Evolutionary conservation across 345 rosid genomes (phyloP), one percentile per base, ranked within the genome.

Genomic region (Eucalyptus melliodora): DNA sequence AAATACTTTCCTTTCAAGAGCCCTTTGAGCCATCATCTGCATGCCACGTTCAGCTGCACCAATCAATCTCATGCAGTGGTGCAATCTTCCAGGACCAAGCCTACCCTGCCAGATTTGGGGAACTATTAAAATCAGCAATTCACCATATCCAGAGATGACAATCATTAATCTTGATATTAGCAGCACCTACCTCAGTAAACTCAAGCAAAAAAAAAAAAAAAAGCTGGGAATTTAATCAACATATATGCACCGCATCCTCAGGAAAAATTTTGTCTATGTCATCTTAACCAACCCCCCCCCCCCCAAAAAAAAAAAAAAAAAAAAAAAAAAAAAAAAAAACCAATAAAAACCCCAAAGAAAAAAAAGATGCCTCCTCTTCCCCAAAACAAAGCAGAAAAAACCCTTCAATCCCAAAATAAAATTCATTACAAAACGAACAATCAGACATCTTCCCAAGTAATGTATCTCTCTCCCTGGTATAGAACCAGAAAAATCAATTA

Each of bases 31-130:
- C 99, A 96, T 97, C 93, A 98, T 49, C 94, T 96, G 94, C 98
- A 98, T 97, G 90, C 99, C 99, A 62, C 99, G 98, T 95, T 98
- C 99, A 34, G 99, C 98, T 72, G 98, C 97, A 87, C 99, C 99
- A 53, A 98, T 92, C 92, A 96, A 92, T 94, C 99, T 96, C 99
- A 97, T 95, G 92, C 98, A 97, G 89, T 97, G 99, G 94, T 97
- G 99, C 97, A 97, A 91, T 91, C 99, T 96, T 92, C 99, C 99
- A 5, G 99, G 99, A 86, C 99, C 99, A 88, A 98, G 93, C 93
- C 99, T 95, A 89, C 99, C 99, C 99, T 98, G 95, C 86, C 93
- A 88, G 89, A 21, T 19, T 77, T 77, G 40, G 27, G 26, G 16
- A 77, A 37, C 27, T 77, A 37, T 37, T 77, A 21, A 37, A 77